phyloP scores from a whole-genome alignment of 495 filamentous ascomycete genomes.

The Aspergillus avenaceus region DNA sequence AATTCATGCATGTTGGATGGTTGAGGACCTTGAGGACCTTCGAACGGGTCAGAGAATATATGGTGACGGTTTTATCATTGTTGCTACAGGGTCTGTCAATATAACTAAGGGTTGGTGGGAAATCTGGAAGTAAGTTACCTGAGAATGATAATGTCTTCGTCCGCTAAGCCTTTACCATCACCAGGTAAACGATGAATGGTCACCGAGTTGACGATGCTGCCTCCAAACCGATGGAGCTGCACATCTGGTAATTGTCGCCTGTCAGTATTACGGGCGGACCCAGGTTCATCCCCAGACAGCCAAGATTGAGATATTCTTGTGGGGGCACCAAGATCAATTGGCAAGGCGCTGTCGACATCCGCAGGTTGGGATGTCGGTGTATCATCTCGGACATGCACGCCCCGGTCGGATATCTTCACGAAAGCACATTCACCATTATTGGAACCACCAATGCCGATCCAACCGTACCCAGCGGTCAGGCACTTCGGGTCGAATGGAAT shows the following conservation, averaged over 20 bases:
- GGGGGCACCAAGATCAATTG: conserved; percentile 48
- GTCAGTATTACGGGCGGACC: conserved; percentile 29
- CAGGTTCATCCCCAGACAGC: conserved; percentile 18
- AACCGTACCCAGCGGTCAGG: conserved; percentile 76
- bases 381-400: conserved; percentile 23
- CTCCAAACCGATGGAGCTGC: conserved; percentile 50
- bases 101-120: not conserved
- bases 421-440: conserved; percentile 80
- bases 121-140: conserved; percentile 40
- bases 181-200: conserved; percentile 59
- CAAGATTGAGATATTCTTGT: conserved; percentile 25
- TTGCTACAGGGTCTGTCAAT: conserved; percentile 48
- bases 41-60: conserved; percentile 66
- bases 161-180: conserved; percentile 38
- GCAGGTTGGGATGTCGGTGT: conserved; percentile 32
- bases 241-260: conserved; percentile 39
- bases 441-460: conserved; percentile 81
- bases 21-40: conserved; percentile 61
- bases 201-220: conserved; percentile 67
- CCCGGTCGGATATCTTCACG: conserved; percentile 54
- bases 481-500: conserved; percentile 82
- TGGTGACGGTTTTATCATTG: conserved; percentile 81
- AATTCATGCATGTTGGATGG: conserved; percentile 82
- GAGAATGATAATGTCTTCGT: conserved; percentile 62
- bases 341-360: conserved; percentile 60